Evolutionary conservation across 108 stramenopile genomes (phyloP).

Genomic region (Nitzschia sp.): DNA sequence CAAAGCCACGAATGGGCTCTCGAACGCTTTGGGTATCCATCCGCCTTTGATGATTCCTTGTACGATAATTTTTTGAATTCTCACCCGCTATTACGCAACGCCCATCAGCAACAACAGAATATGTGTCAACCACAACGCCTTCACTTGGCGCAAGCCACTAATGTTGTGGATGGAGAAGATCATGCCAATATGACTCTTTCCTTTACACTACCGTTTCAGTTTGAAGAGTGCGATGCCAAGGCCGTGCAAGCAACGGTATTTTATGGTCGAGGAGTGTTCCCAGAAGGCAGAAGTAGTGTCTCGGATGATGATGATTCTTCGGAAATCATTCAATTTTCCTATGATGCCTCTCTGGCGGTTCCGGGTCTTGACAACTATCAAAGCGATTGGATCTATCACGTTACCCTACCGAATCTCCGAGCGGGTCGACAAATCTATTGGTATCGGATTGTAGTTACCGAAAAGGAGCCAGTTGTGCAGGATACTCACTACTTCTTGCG

Average conservation of each 20-base stretch:
- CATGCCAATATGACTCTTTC: conserved; percentile 43
- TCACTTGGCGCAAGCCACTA: conserved; percentile 37
- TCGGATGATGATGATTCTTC: neutral
- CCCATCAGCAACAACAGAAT: no score
- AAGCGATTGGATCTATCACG: conserved; percentile 51
- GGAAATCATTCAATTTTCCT: conserved; percentile 20
- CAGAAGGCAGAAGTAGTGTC: conserved; percentile 12
- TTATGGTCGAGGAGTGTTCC: conserved; percentile 29
- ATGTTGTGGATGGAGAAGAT: conserved; percentile 22
- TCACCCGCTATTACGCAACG: no score
- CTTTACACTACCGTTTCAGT: conserved; percentile 22
- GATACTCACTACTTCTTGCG: neutral
- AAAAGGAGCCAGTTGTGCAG: neutral
- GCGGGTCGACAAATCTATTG: conserved; percentile 36
- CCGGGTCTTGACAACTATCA: conserved; percentile 16
- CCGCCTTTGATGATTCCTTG: conserved; percentile 8
- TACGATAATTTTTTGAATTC: neutral
- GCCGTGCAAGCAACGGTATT: conserved; percentile 14
- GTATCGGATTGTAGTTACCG: conserved; percentile 41
- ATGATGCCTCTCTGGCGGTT: conserved; percentile 7
- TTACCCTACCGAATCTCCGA: conserved; percentile 34
- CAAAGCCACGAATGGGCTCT: neutral
- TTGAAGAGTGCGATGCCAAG: neutral
- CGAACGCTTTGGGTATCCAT: neutral
- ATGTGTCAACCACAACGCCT: conserved; percentile 23